Conservation (phyloP, 208 protist genomes). For the Crithidia acanthocephali region DNA sequence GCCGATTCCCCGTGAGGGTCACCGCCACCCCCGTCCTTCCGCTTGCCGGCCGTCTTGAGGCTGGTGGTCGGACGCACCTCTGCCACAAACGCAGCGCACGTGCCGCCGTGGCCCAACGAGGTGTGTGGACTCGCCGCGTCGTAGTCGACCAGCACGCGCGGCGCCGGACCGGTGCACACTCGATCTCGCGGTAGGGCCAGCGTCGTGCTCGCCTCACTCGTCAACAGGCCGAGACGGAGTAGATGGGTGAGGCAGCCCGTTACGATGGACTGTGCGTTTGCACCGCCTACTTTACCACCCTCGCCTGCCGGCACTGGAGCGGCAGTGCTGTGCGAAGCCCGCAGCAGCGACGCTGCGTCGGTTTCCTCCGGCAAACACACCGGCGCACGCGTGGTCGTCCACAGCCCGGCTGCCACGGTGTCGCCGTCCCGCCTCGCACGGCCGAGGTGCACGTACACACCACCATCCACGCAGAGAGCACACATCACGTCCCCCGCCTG, state of each 20-base stretch:
- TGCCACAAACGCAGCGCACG: slow-evolving; percentile 5
- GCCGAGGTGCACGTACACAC: slow-evolving; percentile 16
- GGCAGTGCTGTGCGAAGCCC: background rate
- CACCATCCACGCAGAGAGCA: slow-evolving; percentile 12
- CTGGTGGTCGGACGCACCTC: slow-evolving; percentile 5
- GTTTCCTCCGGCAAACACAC: background rate
- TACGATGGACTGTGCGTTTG: background rate
- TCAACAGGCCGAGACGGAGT: slow-evolving; percentile 1
- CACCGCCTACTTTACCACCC: no score
- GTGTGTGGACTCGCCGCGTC: background rate
- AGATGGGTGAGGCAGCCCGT: background rate
- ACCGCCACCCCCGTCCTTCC: no score
- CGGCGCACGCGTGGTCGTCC: background rate
- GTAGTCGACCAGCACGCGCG: slow-evolving; percentile 8
- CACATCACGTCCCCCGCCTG: background rate
- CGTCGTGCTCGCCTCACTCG: background rate
- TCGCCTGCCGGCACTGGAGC: background rate
- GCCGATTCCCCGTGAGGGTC: background rate
- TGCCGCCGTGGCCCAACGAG: background rate
- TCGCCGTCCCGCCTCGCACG: background rate
- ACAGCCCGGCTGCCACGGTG: background rate
- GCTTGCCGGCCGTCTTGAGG: no score
- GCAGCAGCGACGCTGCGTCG: background rate
- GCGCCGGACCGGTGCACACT: background rate
- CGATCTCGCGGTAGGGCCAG: background rate